Evolutionary conservation across 768 basidiomycete genomes (phyloP).

Genomic region (Boletus coccyginus): DNA sequence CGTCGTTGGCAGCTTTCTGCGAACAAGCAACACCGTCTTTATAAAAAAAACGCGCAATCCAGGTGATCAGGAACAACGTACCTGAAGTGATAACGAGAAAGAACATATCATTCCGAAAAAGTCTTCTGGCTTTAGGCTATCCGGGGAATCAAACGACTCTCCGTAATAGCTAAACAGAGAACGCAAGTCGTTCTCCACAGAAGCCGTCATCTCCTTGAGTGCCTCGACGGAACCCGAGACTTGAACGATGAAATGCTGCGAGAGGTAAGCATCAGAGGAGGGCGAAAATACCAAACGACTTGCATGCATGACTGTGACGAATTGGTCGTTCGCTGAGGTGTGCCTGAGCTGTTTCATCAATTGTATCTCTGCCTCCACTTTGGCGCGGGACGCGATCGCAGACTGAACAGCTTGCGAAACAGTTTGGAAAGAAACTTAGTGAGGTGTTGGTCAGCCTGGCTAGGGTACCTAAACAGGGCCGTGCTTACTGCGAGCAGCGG

Average conservation of each 20-base stretch:
- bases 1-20: conserved; percentile 71
- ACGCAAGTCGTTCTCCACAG: conserved; percentile 59
- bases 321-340: conserved; percentile 51
- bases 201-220: conserved; percentile 54
- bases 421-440: conserved; percentile 69
- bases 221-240: conserved; percentile 58
- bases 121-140: conserved; percentile 74
- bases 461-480: neutral
- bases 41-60: neutral
- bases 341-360: conserved; percentile 34
- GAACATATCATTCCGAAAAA: conserved; percentile 75
- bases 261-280: neutral
- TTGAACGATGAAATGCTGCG: conserved; percentile 31
- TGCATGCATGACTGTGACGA: conserved; percentile 70
- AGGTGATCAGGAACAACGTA: conserved; percentile 21
- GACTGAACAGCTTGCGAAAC: conserved; percentile 57
- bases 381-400: conserved; percentile 53
- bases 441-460: neutral
- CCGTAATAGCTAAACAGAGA: conserved; percentile 72
- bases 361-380: conserved; percentile 56
- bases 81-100: conserved; percentile 73
- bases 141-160: conserved; percentile 61
- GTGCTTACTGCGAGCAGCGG: conserved; percentile 69
- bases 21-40: neutral
- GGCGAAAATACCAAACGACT: neutral